Percentiles rank a stretch among this genome's conserved stretches.
Evolutionary conservation across 2,329 filamentous ascomycete genomes (phyloP).

Genomic region (Ceratocystiopsis brevicomis): DNA sequence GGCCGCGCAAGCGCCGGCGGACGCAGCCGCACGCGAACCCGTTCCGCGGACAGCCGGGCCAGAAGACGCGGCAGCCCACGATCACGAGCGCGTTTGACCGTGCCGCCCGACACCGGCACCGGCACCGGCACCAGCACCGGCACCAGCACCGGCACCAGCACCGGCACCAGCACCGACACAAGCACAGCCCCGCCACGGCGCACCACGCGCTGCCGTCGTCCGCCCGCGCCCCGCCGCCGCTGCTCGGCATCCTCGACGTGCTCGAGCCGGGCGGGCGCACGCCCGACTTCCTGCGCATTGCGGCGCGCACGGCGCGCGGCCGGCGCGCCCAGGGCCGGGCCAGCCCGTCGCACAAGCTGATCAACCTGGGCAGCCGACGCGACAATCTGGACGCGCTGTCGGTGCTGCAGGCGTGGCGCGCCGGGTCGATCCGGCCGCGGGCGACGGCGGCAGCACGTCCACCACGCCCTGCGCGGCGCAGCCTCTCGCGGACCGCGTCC

Average conservation of each 20-base stretch:
- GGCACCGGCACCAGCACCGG: too few species aligned
- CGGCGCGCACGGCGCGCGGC: constrained; percentile 35
- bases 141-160: too few species aligned
- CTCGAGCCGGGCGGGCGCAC: constrained; percentile 32
- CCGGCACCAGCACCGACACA: too few species aligned
- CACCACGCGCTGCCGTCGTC: too few species aligned
- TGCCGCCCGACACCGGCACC: too few species aligned
- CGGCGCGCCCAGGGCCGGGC: constrained; percentile 31
- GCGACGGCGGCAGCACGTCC: too few species aligned
- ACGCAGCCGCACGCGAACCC: constrained; percentile 13
- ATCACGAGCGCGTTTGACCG: constrained; percentile 10
- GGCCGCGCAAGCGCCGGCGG: constrained; percentile 15
- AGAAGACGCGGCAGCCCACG: constrained; percentile 15
- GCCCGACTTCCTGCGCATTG: constrained; percentile 40
- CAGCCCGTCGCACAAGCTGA: constrained; percentile 35
- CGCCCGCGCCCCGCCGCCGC: constrained; percentile 18
- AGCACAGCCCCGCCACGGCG: too few species aligned
- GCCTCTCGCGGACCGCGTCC: too few species aligned
- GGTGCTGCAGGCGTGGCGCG: constrained; percentile 35
- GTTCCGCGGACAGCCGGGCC: constrained; percentile 13
- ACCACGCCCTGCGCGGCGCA: too few species aligned
- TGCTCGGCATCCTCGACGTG: constrained; percentile 42
- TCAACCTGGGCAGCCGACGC: constrained; percentile 38
- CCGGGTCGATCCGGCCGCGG: constrained; percentile 28
- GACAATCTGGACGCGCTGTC: constrained; percentile 39